Base-by-base conservation (phyloP, 768 basidiomycete genomes). In the Termitomyces sp. region DNA sequence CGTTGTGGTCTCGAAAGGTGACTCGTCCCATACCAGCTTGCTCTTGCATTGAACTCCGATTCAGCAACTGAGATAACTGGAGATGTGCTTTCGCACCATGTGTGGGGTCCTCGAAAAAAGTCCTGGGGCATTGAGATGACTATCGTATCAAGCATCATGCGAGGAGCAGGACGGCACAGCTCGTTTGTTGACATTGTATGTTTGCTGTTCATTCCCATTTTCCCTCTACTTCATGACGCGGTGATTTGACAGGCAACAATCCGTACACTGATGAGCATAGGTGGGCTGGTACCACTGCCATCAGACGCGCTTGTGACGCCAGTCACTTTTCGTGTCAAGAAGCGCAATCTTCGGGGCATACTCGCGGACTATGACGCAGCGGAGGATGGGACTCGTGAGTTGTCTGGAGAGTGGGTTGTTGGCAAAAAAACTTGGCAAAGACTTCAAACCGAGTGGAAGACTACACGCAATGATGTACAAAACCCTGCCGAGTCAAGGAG, bases 111-210 rank as follows among this genome's bases (percentile, higher is more conserved):
- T 0, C 85, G 88, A 44, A 85, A 86, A 67, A 89, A 90, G 68
- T 86, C 88, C 6, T 99, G 96, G 96, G 93, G 94, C 0, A 86
- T 94, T 54, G 90, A 92, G 73, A 92, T 98, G 90, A 95, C 95
- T 2, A 80, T 96, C 31, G 81, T 93, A 15, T 83, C 83, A n/a
- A 85, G 83, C 57, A 79, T 96, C 65, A 89, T 94, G 80, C 85
- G 94, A 54, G 91, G 92, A 41, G 84, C 90, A 33, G 86, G 86
- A 15, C 79, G 83, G 33, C 91, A 95, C 70, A 87, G 90, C 10
- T 83, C 86, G 44, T 78, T 99, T 15, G 86, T 91, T 5, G 90
- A 96, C 64, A 86, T 98, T 46, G 88, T 90, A 59, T 64, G 82
- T 78, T 50, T 54, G 22, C n/a, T 39, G 50, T 28, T 18, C 24